Conservation (phyloP, 441 rosid genomes). For the Pelargonium exstipulatum region DNA sequence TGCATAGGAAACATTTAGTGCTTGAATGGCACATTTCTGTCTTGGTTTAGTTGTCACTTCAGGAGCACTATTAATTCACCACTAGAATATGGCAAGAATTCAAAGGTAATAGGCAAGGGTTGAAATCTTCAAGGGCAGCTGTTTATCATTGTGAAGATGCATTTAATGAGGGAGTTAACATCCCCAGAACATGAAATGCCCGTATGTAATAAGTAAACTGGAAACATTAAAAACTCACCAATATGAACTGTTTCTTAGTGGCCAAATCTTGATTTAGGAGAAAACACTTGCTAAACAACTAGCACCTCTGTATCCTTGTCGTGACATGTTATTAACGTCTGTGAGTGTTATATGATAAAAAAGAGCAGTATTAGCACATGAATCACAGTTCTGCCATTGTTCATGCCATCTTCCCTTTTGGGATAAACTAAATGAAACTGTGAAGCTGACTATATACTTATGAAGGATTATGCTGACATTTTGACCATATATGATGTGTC, state of each 20-base stretch:
- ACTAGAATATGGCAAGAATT: not conserved
- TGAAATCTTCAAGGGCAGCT: not conserved
- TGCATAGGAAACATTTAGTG: not conserved
- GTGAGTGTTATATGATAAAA: no score
- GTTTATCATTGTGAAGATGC: not conserved
- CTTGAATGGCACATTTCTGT: not conserved
- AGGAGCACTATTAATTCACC: not conserved
- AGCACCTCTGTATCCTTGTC: not conserved
- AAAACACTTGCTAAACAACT: not conserved
- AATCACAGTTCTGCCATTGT: not conserved
- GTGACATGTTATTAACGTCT: no score
- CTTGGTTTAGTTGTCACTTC: not conserved
- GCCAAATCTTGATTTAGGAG: not conserved
- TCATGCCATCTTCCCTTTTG: not conserved
- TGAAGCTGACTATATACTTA: not conserved
- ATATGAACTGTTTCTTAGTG: not conserved
- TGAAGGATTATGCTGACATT: not conserved
- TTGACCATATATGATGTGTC: not conserved
- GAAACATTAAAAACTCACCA: not conserved
- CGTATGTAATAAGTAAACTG: not conserved
- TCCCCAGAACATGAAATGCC: not conserved
- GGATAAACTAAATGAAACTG: not conserved
- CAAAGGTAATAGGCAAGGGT: not conserved
- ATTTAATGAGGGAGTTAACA: not conserved
- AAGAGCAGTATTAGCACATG: not conserved